Percentiles rank a stretch among this genome's conserved stretches.
Evolutionary conservation across 495 filamentous ascomycete genomes (phyloP).

Genomic region (Aspergillus bertholletiae): DNA sequence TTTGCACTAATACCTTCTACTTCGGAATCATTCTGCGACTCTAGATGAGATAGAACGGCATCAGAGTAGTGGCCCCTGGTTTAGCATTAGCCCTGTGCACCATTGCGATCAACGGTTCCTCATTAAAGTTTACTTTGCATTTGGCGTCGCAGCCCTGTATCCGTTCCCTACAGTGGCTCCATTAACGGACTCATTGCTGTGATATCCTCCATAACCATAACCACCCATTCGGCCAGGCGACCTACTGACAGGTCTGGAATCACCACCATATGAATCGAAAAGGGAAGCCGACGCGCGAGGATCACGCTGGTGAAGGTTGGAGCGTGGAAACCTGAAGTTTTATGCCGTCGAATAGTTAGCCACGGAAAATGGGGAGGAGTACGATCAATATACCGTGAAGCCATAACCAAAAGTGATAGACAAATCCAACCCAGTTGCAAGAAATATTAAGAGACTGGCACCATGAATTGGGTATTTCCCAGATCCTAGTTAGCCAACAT

Average conservation of each 20-base stretch:
- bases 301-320: slow-evolving; percentile 60
- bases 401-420: slow-evolving; percentile 14
- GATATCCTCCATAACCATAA: slow-evolving; percentile 59
- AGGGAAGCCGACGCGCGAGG: slow-evolving; percentile 77
- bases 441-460: background rate
- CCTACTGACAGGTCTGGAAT: slow-evolving; percentile 46
- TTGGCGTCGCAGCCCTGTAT: slow-evolving; percentile 74
- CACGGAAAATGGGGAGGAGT: background rate
- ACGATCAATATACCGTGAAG: slow-evolving; percentile 23
- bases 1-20: slow-evolving; percentile 88
- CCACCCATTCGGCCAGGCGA: slow-evolving; percentile 49
- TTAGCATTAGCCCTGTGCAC: slow-evolving; percentile 6
- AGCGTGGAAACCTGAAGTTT: slow-evolving; percentile 49
- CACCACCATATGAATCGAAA: slow-evolving; percentile 79
- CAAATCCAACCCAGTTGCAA: background rate
- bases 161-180: slow-evolving; percentile 25
- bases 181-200: slow-evolving; percentile 37
- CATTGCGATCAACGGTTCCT: background rate
- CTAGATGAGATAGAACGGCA: slow-evolving; percentile 86
- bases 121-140: slow-evolving; percentile 58
- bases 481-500: background rate
- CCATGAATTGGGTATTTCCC: background rate
- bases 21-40: slow-evolving; percentile 91
- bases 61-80: slow-evolving; percentile 87
- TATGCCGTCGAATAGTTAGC: background rate